phyloP scores from a whole-genome alignment of 1,139 yeast species.

The Zhuliangozyma blackwelliae region DNA sequence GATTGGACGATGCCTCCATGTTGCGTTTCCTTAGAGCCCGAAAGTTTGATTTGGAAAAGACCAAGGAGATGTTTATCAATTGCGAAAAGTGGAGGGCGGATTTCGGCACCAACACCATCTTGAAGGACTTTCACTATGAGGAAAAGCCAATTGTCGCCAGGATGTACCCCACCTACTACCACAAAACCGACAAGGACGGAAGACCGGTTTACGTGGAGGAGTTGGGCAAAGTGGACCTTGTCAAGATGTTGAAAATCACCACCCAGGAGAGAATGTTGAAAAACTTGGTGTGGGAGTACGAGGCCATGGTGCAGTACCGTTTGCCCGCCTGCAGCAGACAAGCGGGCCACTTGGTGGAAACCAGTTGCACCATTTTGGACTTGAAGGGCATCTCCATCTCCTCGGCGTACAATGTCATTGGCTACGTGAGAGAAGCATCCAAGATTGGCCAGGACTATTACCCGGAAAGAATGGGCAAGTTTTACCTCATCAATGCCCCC shows the following conservation, averaged over 20 bases:
- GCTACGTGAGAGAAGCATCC: conserved; percentile 90
- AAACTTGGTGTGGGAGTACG: conserved; percentile 97
- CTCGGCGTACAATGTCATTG: conserved; percentile 78
- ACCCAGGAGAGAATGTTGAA: conserved; percentile 94
- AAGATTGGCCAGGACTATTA: conserved; percentile 93
- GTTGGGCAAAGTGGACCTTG: conserved; percentile 82
- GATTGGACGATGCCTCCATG: conserved; percentile 87
- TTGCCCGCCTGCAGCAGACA: conserved; percentile 93
- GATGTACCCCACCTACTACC: conserved; percentile 94
- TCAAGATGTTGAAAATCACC: conserved; percentile 90
- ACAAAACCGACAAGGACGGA: conserved; percentile 94
- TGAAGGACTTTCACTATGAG: conserved; percentile 80
- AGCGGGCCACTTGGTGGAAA: conserved; percentile 75
- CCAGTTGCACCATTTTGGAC: conserved; percentile 94
- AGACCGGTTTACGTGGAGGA: conserved; percentile 95
- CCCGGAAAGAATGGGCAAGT: conserved; percentile 99
- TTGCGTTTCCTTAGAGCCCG: conserved; percentile 92
- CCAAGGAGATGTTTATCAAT: conserved; percentile 75
- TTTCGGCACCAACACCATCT: conserved; percentile 81
- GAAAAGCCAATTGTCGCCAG: conserved; percentile 89
- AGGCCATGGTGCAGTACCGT: conserved; percentile 76
- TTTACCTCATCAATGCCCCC: conserved; percentile 93
- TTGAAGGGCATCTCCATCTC: conserved; percentile 88
- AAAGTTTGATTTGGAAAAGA: conserved; percentile 78
- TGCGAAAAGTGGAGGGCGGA: conserved; percentile 93